phyloP scores from a whole-genome alignment of 495 filamentous ascomycete genomes.

The Wilcoxina mikolae region DNA sequence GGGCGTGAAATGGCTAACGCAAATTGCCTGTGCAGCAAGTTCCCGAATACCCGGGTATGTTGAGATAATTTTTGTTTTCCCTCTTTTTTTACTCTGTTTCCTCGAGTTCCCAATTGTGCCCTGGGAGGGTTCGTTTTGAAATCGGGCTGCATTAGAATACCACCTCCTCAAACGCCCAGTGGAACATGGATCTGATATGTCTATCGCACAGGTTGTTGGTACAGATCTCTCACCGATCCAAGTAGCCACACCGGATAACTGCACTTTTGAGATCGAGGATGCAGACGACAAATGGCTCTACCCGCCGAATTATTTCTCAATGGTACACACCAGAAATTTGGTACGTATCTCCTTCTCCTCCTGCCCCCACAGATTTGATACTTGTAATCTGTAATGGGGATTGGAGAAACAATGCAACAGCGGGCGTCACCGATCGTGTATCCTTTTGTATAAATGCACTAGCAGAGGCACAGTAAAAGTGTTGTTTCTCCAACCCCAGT shows the following conservation, averaged over 20 bases:
- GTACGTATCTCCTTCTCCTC: slow-evolving; percentile 8
- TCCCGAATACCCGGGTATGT: slow-evolving; percentile 23
- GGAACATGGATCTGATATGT: slow-evolving; percentile 5
- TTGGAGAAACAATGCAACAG: too few species aligned
- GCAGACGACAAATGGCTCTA: slow-evolving; percentile 25
- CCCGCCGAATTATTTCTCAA: slow-evolving; percentile 24
- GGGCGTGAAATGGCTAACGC: background rate
- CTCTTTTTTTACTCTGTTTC: background rate
- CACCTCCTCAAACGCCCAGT: too few species aligned
- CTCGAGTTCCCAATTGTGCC: too few species aligned
- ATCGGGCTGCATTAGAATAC: background rate
- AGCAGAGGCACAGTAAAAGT: too few species aligned
- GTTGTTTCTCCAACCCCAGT: too few species aligned
- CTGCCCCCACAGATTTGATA: background rate
- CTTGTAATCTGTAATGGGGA: background rate
- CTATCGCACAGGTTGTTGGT: slow-evolving; percentile 17
- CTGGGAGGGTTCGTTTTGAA: background rate
- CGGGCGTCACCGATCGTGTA: background rate
- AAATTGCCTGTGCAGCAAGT: slow-evolving; percentile 12
- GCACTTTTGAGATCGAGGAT: slow-evolving; percentile 26
- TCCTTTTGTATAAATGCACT: too few species aligned
- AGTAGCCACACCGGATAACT: slow-evolving; percentile 22
- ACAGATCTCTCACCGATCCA: slow-evolving; percentile 27
- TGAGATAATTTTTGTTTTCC: background rate
- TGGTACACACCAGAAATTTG: slow-evolving; percentile 21